Evolutionary conservation across 176 grass and related monocot genomes (phyloP).

Genomic region (Bonia amplexicaulis): DNA sequence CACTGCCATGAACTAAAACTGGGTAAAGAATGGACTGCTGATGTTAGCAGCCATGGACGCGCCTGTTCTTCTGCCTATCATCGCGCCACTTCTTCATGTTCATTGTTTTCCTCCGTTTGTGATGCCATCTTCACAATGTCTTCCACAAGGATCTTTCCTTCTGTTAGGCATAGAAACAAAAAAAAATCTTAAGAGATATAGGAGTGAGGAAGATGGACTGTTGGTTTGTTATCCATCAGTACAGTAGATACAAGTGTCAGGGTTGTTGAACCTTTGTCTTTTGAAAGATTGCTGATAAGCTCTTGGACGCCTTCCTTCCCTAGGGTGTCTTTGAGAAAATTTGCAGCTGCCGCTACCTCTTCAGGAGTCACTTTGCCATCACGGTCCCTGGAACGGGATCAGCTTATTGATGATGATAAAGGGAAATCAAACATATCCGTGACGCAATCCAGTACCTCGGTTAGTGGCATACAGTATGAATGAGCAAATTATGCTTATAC

Average conservation of each 20-base stretch:
- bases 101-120: conserved; percentile 57
- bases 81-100: conserved; percentile 40
- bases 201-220: background rate
- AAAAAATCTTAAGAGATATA: conserved; percentile 7
- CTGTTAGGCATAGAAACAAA: conserved; percentile 30
- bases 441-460: background rate
- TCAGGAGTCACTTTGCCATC: conserved; percentile 89
- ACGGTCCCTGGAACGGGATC: conserved; percentile 53
- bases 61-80: conserved; percentile 1
- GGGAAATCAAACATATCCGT: background rate
- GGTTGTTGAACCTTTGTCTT: conserved; percentile 62
- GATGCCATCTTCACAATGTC: conserved; percentile 83
- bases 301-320: conserved; percentile 82
- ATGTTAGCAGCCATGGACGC: background rate
- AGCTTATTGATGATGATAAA: background rate
- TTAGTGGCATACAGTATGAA: background rate
- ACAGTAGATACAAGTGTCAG: background rate
- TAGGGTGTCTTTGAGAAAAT: conserved; percentile 75
- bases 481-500: background rate
- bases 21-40: conserved; percentile 12
- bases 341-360: conserved; percentile 56
- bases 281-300: conserved; percentile 78
- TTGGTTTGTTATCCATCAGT: background rate
- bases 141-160: conserved; percentile 89
- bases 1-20: background rate